phyloP scores from a whole-genome alignment of 768 basidiomycete genomes.

The Botryobasidium botryosum region DNA sequence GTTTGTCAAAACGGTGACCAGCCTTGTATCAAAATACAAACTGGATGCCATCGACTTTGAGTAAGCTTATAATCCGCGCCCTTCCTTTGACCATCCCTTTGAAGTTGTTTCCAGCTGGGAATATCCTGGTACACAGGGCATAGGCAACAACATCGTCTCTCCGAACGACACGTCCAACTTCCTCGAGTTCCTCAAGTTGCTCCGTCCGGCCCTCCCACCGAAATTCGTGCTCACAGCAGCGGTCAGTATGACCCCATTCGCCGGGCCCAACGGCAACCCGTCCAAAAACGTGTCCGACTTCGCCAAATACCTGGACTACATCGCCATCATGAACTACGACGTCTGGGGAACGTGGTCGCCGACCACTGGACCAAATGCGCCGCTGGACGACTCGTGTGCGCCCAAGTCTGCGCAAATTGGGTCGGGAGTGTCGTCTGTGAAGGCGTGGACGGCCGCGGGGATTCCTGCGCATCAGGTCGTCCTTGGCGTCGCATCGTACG shows the following conservation, averaged over 20 bases:
- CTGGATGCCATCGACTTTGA: constrained; percentile 80
- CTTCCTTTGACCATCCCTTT: neutral
- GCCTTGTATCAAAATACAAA: constrained; percentile 34
- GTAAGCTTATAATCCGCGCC: constrained; percentile 6
- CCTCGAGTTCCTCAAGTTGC: constrained; percentile 49
- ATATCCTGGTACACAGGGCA: constrained; percentile 60
- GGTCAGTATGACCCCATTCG: constrained; percentile 55
- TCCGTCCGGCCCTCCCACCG: constrained; percentile 42
- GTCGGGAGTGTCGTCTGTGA: constrained; percentile 52
- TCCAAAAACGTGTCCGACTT: constrained; percentile 45
- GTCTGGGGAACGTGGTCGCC: constrained; percentile 53
- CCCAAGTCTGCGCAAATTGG: constrained; percentile 63
- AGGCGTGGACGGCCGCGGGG: constrained; percentile 60
- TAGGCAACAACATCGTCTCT: constrained; percentile 38
- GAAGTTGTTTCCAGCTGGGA: constrained; percentile 41
- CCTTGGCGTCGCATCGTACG: constrained; percentile 51
- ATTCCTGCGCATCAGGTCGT: constrained; percentile 63
- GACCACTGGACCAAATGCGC: constrained; percentile 80
- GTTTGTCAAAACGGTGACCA: constrained; percentile 47
- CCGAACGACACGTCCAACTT: constrained; percentile 53
- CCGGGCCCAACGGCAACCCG: constrained; percentile 40
- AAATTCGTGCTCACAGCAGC: constrained; percentile 60
- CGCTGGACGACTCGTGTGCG: constrained; percentile 59
- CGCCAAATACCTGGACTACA: constrained; percentile 59
- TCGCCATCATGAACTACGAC: constrained; percentile 91